phyloP scores from a whole-genome alignment of 768 basidiomycete genomes.

The Suillus subaureus region DNA sequence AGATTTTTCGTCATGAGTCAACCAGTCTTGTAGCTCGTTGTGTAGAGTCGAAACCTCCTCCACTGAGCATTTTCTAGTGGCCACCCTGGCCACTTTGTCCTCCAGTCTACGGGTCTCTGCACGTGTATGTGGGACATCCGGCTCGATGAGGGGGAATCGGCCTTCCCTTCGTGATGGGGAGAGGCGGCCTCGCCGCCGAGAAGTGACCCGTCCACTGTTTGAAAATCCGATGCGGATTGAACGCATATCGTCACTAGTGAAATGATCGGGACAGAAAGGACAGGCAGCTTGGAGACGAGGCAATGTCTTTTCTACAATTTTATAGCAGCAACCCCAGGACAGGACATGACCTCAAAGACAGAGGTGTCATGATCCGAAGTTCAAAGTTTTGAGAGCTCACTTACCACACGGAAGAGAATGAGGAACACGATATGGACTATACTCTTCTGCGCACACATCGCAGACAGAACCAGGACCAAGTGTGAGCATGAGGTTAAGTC shows the following conservation, averaged over 20 bases:
- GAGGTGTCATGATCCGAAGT: no score
- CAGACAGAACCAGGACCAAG: slow-evolving; percentile 80
- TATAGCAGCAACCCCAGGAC: slow-evolving; percentile 75
- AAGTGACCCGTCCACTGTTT: slow-evolving; percentile 67
- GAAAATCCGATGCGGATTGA: slow-evolving; percentile 79
- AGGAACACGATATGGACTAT: slow-evolving; percentile 68
- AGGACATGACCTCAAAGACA: slow-evolving; percentile 58
- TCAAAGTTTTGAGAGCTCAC: slow-evolving; percentile 19
- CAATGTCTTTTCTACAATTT: slow-evolving; percentile 79
- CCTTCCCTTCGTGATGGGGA: slow-evolving; percentile 50
- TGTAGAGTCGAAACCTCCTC: slow-evolving; percentile 80
- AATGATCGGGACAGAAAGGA: slow-evolving; percentile 83
- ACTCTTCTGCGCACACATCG: slow-evolving; percentile 91
- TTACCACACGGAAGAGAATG: slow-evolving; percentile 83
- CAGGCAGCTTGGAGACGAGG: slow-evolving; percentile 69
- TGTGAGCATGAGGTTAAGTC: slow-evolving; percentile 67
- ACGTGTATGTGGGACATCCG: slow-evolving; percentile 39
- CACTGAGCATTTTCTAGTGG: slow-evolving; percentile 83
- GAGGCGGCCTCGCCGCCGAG: slow-evolving; percentile 52
- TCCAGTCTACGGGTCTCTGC: slow-evolving; percentile 70
- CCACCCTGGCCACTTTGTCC: slow-evolving; percentile 76
- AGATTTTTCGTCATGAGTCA: slow-evolving; percentile 57
- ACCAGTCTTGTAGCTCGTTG: slow-evolving; percentile 78
- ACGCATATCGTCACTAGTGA: slow-evolving; percentile 65
- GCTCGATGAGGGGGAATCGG: slow-evolving; percentile 48